Evolutionary conservation across 805 yeast genomes (phyloP), one percentile per base, ranked within the genome.

Genomic region (Vanderwaltozyma polyspora): DNA sequence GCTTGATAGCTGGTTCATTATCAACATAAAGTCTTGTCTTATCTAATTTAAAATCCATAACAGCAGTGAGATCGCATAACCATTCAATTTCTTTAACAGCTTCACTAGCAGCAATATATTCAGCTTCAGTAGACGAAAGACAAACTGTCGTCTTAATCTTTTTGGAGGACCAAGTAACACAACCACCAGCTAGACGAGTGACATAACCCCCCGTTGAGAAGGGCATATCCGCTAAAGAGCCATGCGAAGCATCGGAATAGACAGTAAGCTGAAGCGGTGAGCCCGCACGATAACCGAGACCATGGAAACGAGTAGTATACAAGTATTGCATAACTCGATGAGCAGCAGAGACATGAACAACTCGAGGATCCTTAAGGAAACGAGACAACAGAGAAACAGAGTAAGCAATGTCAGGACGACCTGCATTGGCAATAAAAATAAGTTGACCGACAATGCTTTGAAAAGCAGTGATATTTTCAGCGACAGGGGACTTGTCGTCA

Each of bases 111-210:
- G 36, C 37, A 19, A 39, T 37, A 15, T 36, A 39, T 21, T 41
- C 43, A 2, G 37, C 35, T 24, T 37, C 38, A 1, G 40, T 39
- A 5, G 39, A 42, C 2, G 45, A 42, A 4, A 39, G 14, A 13
- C 35, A 29, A 4, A 37, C 34, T 8, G 34, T 30, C 2, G 34
- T 30, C 2, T 27, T 42, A 9, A 36, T 37, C 23, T 34, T 43
- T 29, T 32, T 40, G 2, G 46, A 38, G 8, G 34, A 33, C 46
- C 44, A 43, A 3, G 44, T 40, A 4, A 40, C 28, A 1, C 34
- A 18, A 23, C 38, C 42, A 25, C 37, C 41, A 18, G 38, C 33
- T 13, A 40, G 13, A 19, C 4, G 17, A 1, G 42, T 32, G 19
- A 36, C 24, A 33, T 38, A 38, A 22, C 39, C 38, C 33, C 38